phyloP scores from a whole-genome alignment of 2,329 filamentous ascomycete species.

The Xylaria sp. region DNA sequence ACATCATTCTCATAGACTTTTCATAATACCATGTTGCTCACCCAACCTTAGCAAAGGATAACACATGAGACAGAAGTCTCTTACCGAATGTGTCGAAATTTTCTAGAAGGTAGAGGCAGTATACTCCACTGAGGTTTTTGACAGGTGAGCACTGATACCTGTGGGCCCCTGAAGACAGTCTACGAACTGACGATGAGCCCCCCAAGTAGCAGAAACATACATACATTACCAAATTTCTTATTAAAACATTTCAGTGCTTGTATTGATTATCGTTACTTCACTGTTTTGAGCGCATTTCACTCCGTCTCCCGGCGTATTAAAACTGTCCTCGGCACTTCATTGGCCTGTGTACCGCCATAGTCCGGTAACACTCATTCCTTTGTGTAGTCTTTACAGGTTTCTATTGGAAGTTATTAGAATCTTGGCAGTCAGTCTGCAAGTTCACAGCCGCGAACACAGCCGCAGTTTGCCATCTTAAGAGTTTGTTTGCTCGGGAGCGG shows the following conservation, averaged over 20 bases:
- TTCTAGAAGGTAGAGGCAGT: neutral
- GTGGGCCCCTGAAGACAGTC: neutral
- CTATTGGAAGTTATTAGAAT: neutral
- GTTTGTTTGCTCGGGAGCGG: neutral
- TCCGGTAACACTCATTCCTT: neutral
- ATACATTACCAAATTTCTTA: neutral
- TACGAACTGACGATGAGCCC: conserved; percentile 7
- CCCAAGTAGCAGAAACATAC: neutral
- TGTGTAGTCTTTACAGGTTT: conserved; percentile 13
- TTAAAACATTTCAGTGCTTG: neutral
- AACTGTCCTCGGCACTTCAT: neutral
- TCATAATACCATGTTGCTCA: conserved; percentile 2
- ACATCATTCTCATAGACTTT: conserved; percentile 4
- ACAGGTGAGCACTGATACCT: neutral
- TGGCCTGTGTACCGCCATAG: neutral
- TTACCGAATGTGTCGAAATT: neutral
- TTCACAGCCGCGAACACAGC: conserved; percentile 4
- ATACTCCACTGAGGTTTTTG: neutral
- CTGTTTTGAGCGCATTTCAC: neutral
- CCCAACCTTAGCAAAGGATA: neutral
- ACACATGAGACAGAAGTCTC: neutral
- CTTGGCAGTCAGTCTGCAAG: neutral
- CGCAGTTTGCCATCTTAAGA: neutral
- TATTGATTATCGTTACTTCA: neutral
- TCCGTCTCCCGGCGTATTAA: neutral